Percentiles rank a stretch among this genome's conserved stretches.
Conservation (phyloP, 2,329 filamentous ascomycete genomes). For the Triangularia setosa region DNA sequence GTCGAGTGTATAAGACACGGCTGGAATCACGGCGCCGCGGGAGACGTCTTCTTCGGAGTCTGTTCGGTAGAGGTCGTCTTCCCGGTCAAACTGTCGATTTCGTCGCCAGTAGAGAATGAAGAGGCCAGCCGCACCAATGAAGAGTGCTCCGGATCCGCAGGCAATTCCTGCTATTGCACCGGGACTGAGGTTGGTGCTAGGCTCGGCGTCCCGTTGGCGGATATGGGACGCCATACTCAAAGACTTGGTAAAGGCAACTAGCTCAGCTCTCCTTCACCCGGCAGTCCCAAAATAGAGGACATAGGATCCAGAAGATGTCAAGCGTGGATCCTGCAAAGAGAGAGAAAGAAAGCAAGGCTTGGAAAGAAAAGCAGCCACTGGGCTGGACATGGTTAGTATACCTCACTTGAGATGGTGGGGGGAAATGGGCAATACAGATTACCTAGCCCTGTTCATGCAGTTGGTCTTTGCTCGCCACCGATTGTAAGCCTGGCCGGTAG, state of each 20-base stretch:
- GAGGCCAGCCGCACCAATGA: slow-evolving; percentile 41
- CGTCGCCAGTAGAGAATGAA: slow-evolving; percentile 47
- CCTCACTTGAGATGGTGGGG: slow-evolving; percentile 3
- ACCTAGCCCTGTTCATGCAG: slow-evolving; percentile 12
- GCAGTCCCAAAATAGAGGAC: slow-evolving; percentile 9
- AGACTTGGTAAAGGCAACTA: slow-evolving; percentile 8
- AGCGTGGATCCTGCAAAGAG: slow-evolving; percentile 24
- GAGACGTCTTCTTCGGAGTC: slow-evolving; percentile 17
- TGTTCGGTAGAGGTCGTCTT: slow-evolving; percentile 25
- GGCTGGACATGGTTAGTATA: slow-evolving; percentile 12
- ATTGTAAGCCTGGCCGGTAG: slow-evolving; percentile 13
- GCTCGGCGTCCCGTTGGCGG: slow-evolving; percentile 16
- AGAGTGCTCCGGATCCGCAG: slow-evolving; percentile 41
- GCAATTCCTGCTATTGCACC: slow-evolving; percentile 53
- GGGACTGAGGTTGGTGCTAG: slow-evolving; percentile 36
- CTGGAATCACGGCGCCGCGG: slow-evolving; percentile 4
- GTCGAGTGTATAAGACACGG: slow-evolving; percentile 31
- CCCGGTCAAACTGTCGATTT: slow-evolving; percentile 34
- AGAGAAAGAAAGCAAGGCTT: slow-evolving; percentile 18
- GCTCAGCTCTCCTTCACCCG: slow-evolving; percentile 14
- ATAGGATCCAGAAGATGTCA: slow-evolving; percentile 4
- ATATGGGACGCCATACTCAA: slow-evolving; percentile 34
- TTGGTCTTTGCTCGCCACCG: slow-evolving; percentile 22
- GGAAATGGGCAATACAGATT: background rate
- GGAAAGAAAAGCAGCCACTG: slow-evolving; percentile 40